Conservation (phyloP, 768 basidiomycete genomes). For the Suillus paluster region DNA sequence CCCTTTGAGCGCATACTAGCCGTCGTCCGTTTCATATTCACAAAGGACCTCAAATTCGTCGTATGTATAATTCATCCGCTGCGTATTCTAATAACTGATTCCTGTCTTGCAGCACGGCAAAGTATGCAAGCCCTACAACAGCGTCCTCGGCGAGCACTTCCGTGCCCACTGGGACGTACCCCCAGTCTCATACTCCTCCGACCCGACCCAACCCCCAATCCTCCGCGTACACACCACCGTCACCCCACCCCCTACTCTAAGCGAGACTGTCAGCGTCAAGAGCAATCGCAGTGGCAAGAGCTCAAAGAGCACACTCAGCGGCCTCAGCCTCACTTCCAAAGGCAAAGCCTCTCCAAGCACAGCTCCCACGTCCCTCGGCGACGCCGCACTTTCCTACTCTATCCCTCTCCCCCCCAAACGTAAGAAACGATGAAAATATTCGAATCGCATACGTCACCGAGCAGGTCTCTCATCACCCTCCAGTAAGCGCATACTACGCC, state of each 20-base stretch:
- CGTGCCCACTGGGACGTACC: constrained; percentile 85
- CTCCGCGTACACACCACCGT: constrained; percentile 44
- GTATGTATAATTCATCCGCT: constrained; percentile 46
- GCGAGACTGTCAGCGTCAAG: constrained; percentile 58
- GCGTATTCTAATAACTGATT: constrained; percentile 9
- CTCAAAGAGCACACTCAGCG: constrained; percentile 63
- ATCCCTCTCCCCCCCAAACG: constrained; percentile 48
- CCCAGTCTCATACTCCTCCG: constrained; percentile 58
- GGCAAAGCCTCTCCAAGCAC: constrained; percentile 56
- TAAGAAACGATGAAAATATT: constrained; percentile 44
- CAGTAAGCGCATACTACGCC: constrained; percentile 86
- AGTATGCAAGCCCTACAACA: constrained; percentile 93
- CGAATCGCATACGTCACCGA: constrained; percentile 87
- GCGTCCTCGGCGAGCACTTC: constrained; percentile 88
- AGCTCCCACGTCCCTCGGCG: constrained; percentile 41
- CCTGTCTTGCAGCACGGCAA: constrained; percentile 69
- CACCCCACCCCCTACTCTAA: constrained; percentile 22
- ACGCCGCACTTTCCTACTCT: constrained; percentile 57
- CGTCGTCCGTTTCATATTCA: constrained; percentile 84
- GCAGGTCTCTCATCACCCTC: constrained; percentile 97
- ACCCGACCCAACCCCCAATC: constrained; percentile 50
- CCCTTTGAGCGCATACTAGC: constrained; percentile 97
- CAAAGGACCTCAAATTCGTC: constrained; percentile 93
- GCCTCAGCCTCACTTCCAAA: constrained; percentile 59
- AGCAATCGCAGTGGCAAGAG: constrained; percentile 55